Evolutionary conservation across 2,329 filamentous ascomycete genomes (phyloP), one percentile per base, ranked within the genome.

Genomic region (Hansfordia pulvinata): DNA sequence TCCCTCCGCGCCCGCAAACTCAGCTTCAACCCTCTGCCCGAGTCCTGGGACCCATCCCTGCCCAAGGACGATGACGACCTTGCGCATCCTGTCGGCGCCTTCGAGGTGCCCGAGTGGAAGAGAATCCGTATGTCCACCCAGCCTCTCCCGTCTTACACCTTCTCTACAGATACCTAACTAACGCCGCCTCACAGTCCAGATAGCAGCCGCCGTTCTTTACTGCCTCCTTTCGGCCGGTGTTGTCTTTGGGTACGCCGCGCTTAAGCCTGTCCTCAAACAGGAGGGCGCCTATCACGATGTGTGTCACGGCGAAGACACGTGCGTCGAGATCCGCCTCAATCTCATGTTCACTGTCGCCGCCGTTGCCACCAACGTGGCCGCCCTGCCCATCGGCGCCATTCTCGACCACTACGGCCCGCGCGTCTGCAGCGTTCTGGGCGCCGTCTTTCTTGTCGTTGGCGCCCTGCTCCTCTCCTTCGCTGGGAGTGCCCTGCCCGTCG

Each of bases 301-400:
- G 18, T 90, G 82, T 43, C 35, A 46, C 21, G 45, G 44, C 19
- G 40, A 34, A 16, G 42, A 61, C 16, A 56, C 49, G n/a, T 68
- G 51, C 45, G 54, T 61, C 31, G 69, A 71, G 42, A 69, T 74
- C 28, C 64, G 63, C 32, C 64, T 93, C 30, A 93, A 93, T 49
- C 59, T 93, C 38, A 93, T 93, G 81, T 93, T 93, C 60, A 92
- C 84, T 5, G 68, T 85, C 20, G 85, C 85, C 9, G 85, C 84
- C 10, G 84, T 93, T 8, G 79, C 71, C 6, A 92, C 85, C 20
- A 93, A 93, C 42, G 78, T 93, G 9, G 82, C 75, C 20, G 85
- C 86, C 9, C 62, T 93, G 6, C 82, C 85, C 3, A 74, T 93
- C 8, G 86, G 86, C 23, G 81, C 82, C 3, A 77, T 93, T 23